phyloP scores from a whole-genome alignment of 805 yeast species.

The Saccharomycopsis lassenensis region DNA sequence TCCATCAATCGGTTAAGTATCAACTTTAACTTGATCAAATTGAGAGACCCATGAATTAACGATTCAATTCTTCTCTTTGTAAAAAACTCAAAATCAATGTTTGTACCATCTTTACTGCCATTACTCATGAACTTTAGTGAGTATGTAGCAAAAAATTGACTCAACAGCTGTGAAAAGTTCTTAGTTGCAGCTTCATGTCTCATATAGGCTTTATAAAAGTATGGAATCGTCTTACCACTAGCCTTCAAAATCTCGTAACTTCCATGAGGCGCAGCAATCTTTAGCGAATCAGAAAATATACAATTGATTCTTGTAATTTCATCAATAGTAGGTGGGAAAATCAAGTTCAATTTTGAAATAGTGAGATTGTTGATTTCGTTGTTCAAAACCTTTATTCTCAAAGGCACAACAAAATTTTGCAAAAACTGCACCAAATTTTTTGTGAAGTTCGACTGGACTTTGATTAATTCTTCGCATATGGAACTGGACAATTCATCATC shows the following conservation, averaged over 20 bases:
- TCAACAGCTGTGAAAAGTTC: slow-evolving; percentile 40
- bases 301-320: slow-evolving; percentile 87
- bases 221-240: slow-evolving; percentile 74
- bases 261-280: slow-evolving; percentile 57
- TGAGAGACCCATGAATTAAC: slow-evolving; percentile 58
- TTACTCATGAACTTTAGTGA: slow-evolving; percentile 22
- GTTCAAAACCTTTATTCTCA: slow-evolving; percentile 58
- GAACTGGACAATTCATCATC: slow-evolving; percentile 36
- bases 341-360: slow-evolving; percentile 55
- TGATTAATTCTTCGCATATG: slow-evolving; percentile 55
- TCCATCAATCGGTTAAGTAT: slow-evolving; percentile 51
- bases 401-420: slow-evolving; percentile 69
- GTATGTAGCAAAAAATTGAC: slow-evolving; percentile 31
- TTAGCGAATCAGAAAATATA: slow-evolving; percentile 65
- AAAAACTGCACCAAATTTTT: slow-evolving; percentile 60
- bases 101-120: slow-evolving; percentile 21
- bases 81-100: slow-evolving; percentile 22
- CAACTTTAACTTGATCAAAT: slow-evolving; percentile 59
- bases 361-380: slow-evolving; percentile 41
- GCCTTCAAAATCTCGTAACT: slow-evolving; percentile 69
- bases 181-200: slow-evolving; percentile 89
- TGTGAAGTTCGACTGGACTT: slow-evolving; percentile 66
- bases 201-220: slow-evolving; percentile 85
- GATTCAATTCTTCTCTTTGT: slow-evolving; percentile 45
- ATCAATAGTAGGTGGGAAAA: slow-evolving; percentile 93